These are phyloP conservation scores for Puccinellia tenuiflora DNA, from an alignment of 176 grass and related monocot genomes.

Conservation along the genomic window DNA sequence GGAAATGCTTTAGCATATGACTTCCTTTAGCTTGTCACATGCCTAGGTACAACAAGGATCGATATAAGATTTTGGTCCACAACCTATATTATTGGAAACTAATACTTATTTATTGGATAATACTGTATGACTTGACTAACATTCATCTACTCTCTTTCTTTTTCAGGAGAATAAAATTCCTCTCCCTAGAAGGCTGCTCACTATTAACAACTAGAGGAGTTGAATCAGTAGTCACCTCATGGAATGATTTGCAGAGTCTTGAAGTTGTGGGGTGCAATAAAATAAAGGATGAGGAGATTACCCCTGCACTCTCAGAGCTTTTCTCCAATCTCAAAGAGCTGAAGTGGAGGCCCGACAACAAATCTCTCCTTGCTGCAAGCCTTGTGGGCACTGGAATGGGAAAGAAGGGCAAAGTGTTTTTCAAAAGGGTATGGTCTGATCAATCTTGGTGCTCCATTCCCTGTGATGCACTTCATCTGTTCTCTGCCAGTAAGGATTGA, in stretches of 20 bases:
- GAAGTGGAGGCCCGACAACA: slow-evolving; percentile 86
- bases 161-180: slow-evolving; percentile 68
- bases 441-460: slow-evolving; percentile 27
- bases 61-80: background rate
- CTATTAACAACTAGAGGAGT: slow-evolving; percentile 66
- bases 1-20: background rate
- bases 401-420: slow-evolving; percentile 86
- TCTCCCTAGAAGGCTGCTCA: slow-evolving; percentile 81
- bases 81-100: background rate
- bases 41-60: background rate
- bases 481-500: slow-evolving; percentile 30
- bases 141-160: background rate
- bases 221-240: slow-evolving; percentile 66
- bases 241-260: slow-evolving; percentile 73
- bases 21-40: background rate
- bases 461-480: slow-evolving; percentile 34
- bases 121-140: background rate
- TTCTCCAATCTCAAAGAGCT: slow-evolving; percentile 90
- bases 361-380: slow-evolving; percentile 54
- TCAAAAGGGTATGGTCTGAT: slow-evolving; percentile 82
- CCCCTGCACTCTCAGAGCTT: slow-evolving; percentile 57
- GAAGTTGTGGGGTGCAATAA: slow-evolving; percentile 68
- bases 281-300: slow-evolving; percentile 78
- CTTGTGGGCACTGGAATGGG: slow-evolving; percentile 69
- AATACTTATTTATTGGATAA: background rate